Percentiles rank a stretch among this genome's conserved stretches.
Conservation (phyloP, 805 yeast genomes). For the Kuraishia cidri region DNA sequence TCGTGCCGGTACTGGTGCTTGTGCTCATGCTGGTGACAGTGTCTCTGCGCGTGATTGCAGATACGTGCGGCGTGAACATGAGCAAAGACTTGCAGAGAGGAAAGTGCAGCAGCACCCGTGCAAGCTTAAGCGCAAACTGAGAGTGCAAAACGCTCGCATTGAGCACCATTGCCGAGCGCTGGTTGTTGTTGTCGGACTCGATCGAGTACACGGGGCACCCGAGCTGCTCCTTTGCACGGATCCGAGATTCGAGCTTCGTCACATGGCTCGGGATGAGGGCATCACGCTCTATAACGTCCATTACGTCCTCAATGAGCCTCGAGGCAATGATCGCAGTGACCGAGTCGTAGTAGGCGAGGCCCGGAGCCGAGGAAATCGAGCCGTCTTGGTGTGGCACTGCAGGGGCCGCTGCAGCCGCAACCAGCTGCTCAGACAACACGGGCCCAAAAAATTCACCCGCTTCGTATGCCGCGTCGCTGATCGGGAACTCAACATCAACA, state of each 20-base stretch:
- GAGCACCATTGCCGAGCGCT: slow-evolving; percentile 18
- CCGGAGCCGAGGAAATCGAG: too few relatives aligned
- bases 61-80: slow-evolving; percentile 25
- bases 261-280: slow-evolving; percentile 15
- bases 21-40: too few relatives aligned
- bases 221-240: slow-evolving; percentile 12
- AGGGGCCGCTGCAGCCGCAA: too few relatives aligned
- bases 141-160: slow-evolving; percentile 24
- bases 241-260: slow-evolving; percentile 12
- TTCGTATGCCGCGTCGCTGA: slow-evolving; percentile 16
- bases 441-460: too few relatives aligned
- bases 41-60: too few relatives aligned
- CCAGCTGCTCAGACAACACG: too few relatives aligned
- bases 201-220: slow-evolving; percentile 8
- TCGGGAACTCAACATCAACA: slow-evolving; percentile 22
- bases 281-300: slow-evolving; percentile 20
- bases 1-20: too few relatives aligned
- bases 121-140: slow-evolving; percentile 18
- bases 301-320: slow-evolving; percentile 21
- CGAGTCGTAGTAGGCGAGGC: slow-evolving; percentile 13
- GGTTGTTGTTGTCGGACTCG: slow-evolving; percentile 8
- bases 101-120: slow-evolving; percentile 18
- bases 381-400: too few relatives aligned
- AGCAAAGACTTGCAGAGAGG: slow-evolving; percentile 22
- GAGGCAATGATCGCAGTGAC: slow-evolving; percentile 18